These are phyloP conservation scores for Claviceps sp. DNA, from an alignment of 2,329 filamentous ascomycete genomes.

Conservation along the genomic window DNA sequence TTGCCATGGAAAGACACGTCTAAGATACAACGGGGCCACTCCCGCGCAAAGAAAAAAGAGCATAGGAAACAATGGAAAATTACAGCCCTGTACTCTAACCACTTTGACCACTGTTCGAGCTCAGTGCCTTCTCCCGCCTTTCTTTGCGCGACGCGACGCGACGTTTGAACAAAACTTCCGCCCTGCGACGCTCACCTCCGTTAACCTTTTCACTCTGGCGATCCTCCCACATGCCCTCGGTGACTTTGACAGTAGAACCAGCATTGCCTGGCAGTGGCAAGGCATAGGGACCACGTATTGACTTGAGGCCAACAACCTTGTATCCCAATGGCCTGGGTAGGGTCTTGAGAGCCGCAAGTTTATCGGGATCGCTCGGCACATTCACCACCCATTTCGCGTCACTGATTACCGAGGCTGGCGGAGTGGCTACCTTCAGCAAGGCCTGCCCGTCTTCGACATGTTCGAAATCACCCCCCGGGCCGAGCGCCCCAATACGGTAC, in stretches of 20 bases:
- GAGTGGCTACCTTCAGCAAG: slow-evolving; percentile 34
- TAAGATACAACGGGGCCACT: not conserved
- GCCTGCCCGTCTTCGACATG: slow-evolving; percentile 49
- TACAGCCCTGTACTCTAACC: slow-evolving; percentile 7
- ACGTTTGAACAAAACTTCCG: slow-evolving; percentile 78
- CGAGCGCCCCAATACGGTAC: slow-evolving; percentile 65
- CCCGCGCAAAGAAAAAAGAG: not conserved
- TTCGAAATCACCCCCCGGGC: slow-evolving; percentile 69
- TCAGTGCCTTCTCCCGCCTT: slow-evolving; percentile 27
- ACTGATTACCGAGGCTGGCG: slow-evolving; percentile 21
- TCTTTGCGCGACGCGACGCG: slow-evolving; percentile 68
- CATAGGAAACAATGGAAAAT: not conserved
- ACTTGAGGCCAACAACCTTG: slow-evolving; percentile 52
- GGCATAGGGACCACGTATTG: slow-evolving; percentile 64
- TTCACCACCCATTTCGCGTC: slow-evolving; percentile 41
- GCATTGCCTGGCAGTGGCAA: slow-evolving; percentile 51
- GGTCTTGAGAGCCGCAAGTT: slow-evolving; percentile 9
- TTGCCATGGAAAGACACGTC: not conserved
- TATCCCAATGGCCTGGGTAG: slow-evolving; percentile 31
- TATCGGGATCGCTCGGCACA: slow-evolving; percentile 31
- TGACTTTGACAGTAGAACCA: slow-evolving; percentile 53
- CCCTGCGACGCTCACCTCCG: slow-evolving; percentile 82
- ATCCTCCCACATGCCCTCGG: slow-evolving; percentile 90
- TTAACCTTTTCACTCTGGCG: slow-evolving; percentile 82
- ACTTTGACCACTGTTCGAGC: not conserved